Evolutionary conservation across 1,284 basidiomycete genomes (phyloP).

Genomic region (Ustilago nuda): DNA sequence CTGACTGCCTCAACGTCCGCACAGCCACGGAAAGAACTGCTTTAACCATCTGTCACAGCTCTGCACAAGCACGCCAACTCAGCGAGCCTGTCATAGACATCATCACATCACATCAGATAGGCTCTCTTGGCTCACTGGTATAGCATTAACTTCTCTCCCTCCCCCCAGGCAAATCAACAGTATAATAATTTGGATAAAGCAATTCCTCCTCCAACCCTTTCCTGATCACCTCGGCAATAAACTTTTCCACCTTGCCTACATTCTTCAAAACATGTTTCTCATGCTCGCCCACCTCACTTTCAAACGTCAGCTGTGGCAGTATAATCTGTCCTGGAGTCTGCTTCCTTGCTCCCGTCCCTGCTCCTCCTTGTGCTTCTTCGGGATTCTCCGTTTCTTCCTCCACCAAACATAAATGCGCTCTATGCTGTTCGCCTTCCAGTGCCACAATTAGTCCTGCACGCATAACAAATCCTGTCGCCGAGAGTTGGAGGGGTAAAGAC

Average conservation of each 20-base stretch:
- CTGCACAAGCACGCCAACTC: not conserved
- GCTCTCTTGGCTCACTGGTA: not conserved
- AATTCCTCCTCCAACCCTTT: constrained; percentile 81
- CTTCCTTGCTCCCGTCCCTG: constrained; percentile 2
- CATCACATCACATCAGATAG: no score
- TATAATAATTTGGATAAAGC: constrained; percentile 68
- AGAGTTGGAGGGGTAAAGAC: constrained; percentile 91
- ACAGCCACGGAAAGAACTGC: not conserved
- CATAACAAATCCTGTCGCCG: constrained; percentile 87
- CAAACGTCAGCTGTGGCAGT: constrained; percentile 90
- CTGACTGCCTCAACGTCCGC: not conserved
- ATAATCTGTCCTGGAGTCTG: constrained; percentile 77
- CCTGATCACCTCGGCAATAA: constrained; percentile 92
- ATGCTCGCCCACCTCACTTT: constrained; percentile 94
- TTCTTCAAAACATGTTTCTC: constrained; percentile 97
- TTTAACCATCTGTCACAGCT: not conserved
- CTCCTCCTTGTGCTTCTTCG: constrained; percentile 36
- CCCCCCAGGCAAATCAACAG: constrained; percentile 55
- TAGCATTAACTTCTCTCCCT: not conserved
- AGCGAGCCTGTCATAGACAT: no score
- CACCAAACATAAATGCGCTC: constrained; percentile 84
- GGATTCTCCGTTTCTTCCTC: constrained; percentile 51
- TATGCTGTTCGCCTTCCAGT: constrained; percentile 81
- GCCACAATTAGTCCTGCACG: constrained; percentile 88
- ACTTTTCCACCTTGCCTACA: constrained; percentile 93